A percentile compares a stretch with the other conserved stretches of the same genome.
Conservation (phyloP, 306 rosid genomes). For the Begonia masoniana region DNA sequence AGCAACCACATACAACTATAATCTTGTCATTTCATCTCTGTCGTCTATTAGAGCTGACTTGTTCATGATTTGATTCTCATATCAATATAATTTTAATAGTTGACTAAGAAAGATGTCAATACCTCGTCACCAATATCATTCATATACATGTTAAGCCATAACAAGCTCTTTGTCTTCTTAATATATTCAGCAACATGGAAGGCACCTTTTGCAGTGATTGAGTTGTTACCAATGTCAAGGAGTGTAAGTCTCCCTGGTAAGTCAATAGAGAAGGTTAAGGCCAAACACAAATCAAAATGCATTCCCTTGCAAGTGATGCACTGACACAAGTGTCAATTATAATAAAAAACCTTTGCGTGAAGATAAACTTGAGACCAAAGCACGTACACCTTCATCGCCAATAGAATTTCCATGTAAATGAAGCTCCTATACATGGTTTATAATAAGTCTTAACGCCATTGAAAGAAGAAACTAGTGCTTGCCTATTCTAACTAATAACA, state of each 20-base stretch:
- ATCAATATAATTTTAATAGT: not conserved
- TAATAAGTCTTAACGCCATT: not conserved
- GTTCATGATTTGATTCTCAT: too few relatives aligned
- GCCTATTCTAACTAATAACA: too few relatives aligned
- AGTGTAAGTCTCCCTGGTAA: constrained; percentile 58
- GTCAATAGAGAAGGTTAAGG: constrained; percentile 26
- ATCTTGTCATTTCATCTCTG: too few relatives aligned
- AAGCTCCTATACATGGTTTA: constrained; percentile 48
- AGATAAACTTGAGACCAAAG: constrained; percentile 65
- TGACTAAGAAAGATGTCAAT: constrained; percentile 7
- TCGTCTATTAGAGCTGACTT: too few relatives aligned
- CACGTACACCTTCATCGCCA: constrained; percentile 86
- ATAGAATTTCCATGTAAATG: constrained; percentile 92
- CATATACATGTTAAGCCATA: constrained; percentile 84
- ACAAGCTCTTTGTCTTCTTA: constrained; percentile 56
- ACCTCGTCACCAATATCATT: constrained; percentile 98
- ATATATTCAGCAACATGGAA: constrained; percentile 71
- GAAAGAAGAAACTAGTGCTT: not conserved
- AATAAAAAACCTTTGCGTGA: constrained; percentile 53
- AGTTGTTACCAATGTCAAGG: constrained; percentile 84
- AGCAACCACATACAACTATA: too few relatives aligned
- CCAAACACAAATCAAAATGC: not conserved
- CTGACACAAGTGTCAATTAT: not conserved
- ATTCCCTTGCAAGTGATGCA: not conserved
- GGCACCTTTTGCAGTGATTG: constrained; percentile 72